Percentiles rank a stretch among this genome's conserved stretches.
phyloP scores from a whole-genome alignment of 768 basidiomycete genomes.

The Amanita muscaria region DNA sequence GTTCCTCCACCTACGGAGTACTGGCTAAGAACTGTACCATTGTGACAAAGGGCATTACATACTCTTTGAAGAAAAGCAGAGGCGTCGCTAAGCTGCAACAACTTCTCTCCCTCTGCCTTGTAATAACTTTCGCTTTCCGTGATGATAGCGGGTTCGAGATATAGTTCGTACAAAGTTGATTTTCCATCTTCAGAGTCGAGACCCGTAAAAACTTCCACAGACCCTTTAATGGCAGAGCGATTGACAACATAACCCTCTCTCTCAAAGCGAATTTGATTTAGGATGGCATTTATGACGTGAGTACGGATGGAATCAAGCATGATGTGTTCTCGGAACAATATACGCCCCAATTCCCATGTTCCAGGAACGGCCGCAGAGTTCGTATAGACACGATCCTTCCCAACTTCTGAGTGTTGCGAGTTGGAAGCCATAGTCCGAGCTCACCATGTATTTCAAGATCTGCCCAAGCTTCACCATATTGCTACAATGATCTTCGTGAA shows the following conservation, averaged over 20 bases:
- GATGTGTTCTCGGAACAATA: slow-evolving; percentile 78
- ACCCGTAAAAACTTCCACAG: slow-evolving; percentile 75
- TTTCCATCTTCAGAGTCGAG: slow-evolving; percentile 44
- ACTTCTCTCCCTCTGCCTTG: slow-evolving; percentile 55
- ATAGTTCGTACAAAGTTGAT: slow-evolving; percentile 66
- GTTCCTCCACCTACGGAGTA: slow-evolving; percentile 56
- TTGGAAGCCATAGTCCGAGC: slow-evolving; percentile 15
- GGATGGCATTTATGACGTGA: slow-evolving; percentile 72
- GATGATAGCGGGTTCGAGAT: slow-evolving; percentile 79
- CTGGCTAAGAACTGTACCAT: slow-evolving; percentile 11
- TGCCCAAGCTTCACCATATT: slow-evolving; percentile 85
- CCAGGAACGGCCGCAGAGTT: slow-evolving; percentile 64
- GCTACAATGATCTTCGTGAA: slow-evolving; percentile 91
- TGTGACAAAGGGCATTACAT: slow-evolving; percentile 19
- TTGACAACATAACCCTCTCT: slow-evolving; percentile 88
- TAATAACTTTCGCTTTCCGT: slow-evolving; percentile 76
- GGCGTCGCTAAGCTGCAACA: slow-evolving; percentile 71
- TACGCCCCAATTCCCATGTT: slow-evolving; percentile 74
- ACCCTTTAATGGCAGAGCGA: slow-evolving; percentile 84
- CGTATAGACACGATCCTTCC: slow-evolving; percentile 91
- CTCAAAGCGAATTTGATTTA: slow-evolving; percentile 83
- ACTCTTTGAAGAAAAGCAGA: slow-evolving; percentile 77
- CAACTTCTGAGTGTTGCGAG: too few relatives aligned
- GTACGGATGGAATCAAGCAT: slow-evolving; percentile 74
- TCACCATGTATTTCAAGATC: slow-evolving; percentile 93